Evolutionary conservation across 768 basidiomycete genomes (phyloP).

Genomic region (Trametes cinnabarina): DNA sequence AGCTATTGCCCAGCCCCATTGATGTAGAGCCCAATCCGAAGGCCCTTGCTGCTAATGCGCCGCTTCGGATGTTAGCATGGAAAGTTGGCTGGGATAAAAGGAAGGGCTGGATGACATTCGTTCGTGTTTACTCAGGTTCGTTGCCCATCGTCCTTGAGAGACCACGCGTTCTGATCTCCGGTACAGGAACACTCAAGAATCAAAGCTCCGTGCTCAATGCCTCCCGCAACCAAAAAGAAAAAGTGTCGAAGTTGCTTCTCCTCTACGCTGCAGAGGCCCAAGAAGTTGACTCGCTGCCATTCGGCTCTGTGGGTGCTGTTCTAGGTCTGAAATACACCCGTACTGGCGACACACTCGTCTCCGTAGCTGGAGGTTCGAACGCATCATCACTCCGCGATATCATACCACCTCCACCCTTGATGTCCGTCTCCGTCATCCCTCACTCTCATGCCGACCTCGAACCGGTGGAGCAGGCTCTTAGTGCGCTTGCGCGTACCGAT

Average conservation of each 20-base stretch:
- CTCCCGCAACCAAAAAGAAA: constrained; percentile 68
- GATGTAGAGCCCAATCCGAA: constrained; percentile 47
- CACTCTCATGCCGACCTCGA: constrained; percentile 75
- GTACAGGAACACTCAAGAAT: constrained; percentile 65
- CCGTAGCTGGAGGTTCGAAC: constrained; percentile 37
- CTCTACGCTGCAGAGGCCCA: constrained; percentile 74
- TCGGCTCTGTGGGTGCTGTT: constrained; percentile 82
- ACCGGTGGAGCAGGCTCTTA: constrained; percentile 74
- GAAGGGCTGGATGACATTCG: constrained; percentile 91
- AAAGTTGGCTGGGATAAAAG: constrained; percentile 84
- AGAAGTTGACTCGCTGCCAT: constrained; percentile 78
- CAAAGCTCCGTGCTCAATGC: constrained; percentile 63
- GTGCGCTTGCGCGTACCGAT: constrained; percentile 76
- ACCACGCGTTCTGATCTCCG: neutral
- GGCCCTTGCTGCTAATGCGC: constrained; percentile 42
- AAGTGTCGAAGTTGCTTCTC: constrained; percentile 69
- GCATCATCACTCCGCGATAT: constrained; percentile 58
- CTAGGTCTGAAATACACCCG: constrained; percentile 81
- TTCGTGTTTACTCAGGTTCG: constrained; percentile 83
- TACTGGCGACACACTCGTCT: constrained; percentile 82
- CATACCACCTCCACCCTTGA: constrained; percentile 76
- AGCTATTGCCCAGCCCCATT: constrained; percentile 72
- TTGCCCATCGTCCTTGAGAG: neutral
- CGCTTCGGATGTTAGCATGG: constrained; percentile 74
- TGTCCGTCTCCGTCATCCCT: constrained; percentile 80